A percentile compares a stretch with the other conserved stretches of the same genome.
Evolutionary conservation across 768 basidiomycete species (phyloP).

Genomic region (Gelatoporia subvermispora): DNA sequence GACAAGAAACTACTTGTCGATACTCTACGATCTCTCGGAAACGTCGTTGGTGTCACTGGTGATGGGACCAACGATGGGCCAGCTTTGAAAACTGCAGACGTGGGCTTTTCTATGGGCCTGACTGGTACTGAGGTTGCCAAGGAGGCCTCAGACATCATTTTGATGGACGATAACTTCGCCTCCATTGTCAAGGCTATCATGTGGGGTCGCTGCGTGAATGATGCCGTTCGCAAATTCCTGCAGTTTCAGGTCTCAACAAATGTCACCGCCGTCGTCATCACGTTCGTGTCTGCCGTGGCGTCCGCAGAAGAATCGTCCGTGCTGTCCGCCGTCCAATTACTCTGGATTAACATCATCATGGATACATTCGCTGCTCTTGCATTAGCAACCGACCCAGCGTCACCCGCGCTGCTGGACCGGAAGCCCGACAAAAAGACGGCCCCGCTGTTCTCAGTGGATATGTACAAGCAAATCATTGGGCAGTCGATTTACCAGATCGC

Average conservation of each 20-base stretch:
- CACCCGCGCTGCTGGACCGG: conserved; percentile 72
- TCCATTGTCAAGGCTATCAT: conserved; percentile 97
- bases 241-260: conserved; percentile 96
- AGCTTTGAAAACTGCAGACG: conserved; percentile 90
- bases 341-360: conserved; percentile 99
- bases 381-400: conserved; percentile 93
- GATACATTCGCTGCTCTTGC: conserved; percentile 98
- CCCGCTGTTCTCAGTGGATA: conserved; percentile 85
- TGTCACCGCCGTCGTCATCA: conserved; percentile 92
- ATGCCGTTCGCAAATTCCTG: conserved; percentile 94
- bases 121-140: conserved; percentile 98
- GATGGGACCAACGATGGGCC: conserved; percentile 99
- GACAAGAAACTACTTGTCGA: conserved; percentile 95
- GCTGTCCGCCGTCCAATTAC: conserved; percentile 91
- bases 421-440: conserved; percentile 88
- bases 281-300: conserved; percentile 85
- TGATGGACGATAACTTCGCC: conserved; percentile 96
- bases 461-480: conserved; percentile 94
- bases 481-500: conserved; percentile 86
- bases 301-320: conserved; percentile 75
- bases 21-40: conserved; percentile 79
- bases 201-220: conserved; percentile 99
- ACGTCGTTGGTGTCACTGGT: conserved; percentile 93
- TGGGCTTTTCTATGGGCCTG: conserved; percentile 96
- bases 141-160: conserved; percentile 97